Base-by-base conservation (phyloP, 192 early-diverging fungal genomes). In the Obelidium mucronatum region DNA sequence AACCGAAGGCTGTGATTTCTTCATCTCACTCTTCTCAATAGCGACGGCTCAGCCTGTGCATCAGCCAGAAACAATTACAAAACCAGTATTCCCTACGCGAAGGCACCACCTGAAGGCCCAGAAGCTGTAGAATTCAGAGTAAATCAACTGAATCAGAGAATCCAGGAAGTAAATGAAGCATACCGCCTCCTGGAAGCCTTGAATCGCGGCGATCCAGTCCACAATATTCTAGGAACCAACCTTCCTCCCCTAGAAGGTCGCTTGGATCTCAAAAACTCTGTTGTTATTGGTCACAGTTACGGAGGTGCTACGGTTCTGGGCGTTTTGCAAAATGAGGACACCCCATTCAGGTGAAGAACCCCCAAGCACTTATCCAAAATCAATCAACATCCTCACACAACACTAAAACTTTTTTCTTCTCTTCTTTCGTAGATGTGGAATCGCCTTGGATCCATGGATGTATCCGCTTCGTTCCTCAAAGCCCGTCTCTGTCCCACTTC, bases 391-490 rank as follows among this genome's bases (percentile, higher is more conserved):
- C 35, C 1, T 33, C 34, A 22, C 34, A 22, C 15, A 24, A 39
- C 31, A 24, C 37, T 30, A 40, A 15, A 19, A 6, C 8, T 48
- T 15, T 48, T 48, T 22, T 36, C 26, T 60, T 60, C n/a, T n/a
- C n/a, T 40, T 65, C 35, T 15, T 1, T 5, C 63, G 15, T 33
- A 67, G 66, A 6, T n/a, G 28, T 35, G 76, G 76, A 3, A 66
- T 77, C n/a, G 28, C 59, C 17, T 40, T 77, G 19, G 76, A 77
- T 39, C 76, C 76, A 5, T 77, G 76, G 76, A 77, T 77, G 76
- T 77, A 53, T 42, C 66, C 76, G 4, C 19, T 77, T 24, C 39
- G 22, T 24, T 26, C n/a, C 66, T 44, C 2, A 15, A 3, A 22
- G 3, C 55, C 54, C 13, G 13, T 70, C 30, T 19, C 33, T 34